Evolutionary conservation across 768 basidiomycete species (phyloP).

Genomic region (Candolleomyces efflorescens): DNA sequence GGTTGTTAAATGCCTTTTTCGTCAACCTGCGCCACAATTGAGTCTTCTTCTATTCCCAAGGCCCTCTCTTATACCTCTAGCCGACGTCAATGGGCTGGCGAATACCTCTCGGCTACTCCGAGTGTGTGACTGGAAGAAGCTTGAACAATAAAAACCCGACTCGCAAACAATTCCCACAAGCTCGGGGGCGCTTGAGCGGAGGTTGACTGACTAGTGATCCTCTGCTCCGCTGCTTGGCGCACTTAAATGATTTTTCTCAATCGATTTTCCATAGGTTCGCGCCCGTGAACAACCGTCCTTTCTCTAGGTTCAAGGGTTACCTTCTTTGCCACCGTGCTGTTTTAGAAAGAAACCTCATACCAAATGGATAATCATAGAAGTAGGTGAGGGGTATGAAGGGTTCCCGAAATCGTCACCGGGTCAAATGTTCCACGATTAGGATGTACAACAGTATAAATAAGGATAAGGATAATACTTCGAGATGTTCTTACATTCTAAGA

Average conservation of each 20-base stretch:
- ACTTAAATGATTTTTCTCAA: not conserved
- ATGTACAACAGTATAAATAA: not conserved
- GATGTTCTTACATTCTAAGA: not conserved
- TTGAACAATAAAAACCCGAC: slow-evolving; percentile 4
- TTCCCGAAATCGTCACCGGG: not conserved
- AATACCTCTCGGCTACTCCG: not conserved
- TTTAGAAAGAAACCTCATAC: not conserved
- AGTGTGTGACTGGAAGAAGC: slow-evolving; percentile 9
- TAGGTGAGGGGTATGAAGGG: not conserved
- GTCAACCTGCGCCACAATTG: slow-evolving; percentile 1
- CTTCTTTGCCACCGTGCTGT: slow-evolving; percentile 3
- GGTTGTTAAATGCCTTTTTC: slow-evolving; percentile 12
- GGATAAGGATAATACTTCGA: not conserved
- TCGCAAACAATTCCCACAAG: slow-evolving; percentile 3
- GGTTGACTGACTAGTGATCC: not conserved
- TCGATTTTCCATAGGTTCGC: not conserved
- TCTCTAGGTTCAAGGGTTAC: not conserved
- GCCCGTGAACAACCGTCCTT: not conserved
- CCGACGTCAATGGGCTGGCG: slow-evolving; percentile 1
- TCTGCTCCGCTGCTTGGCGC: not conserved
- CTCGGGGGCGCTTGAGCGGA: slow-evolving; percentile 6
- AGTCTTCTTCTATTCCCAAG: slow-evolving; percentile 17
- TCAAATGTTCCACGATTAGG: too few relatives aligned
- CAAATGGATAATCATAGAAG: too few relatives aligned
- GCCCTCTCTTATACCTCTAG: slow-evolving; percentile 38